Percentiles rank a stretch among this genome's conserved stretches.
Conservation (phyloP, 306 rosid genomes). For the Myrica gale region DNA sequence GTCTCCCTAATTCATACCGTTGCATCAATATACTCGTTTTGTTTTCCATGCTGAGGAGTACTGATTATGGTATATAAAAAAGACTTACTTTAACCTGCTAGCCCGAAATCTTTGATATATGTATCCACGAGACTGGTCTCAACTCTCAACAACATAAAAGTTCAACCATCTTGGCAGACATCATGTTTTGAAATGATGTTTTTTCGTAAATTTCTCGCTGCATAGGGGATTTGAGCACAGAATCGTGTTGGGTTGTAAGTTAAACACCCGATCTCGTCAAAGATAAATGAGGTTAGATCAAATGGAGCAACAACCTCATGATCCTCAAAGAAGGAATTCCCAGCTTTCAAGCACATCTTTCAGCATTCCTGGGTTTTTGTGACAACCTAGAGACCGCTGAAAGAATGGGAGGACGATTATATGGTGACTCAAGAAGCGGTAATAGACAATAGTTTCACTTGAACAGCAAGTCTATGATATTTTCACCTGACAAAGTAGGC, state of each 20-base stretch:
- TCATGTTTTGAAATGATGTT: slow-evolving; percentile 41
- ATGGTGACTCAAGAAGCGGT: slow-evolving; percentile 1
- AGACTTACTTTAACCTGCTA: slow-evolving; percentile 27
- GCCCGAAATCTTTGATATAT: slow-evolving; percentile 22
- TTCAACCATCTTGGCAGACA: slow-evolving; percentile 72
- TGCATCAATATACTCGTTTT: slow-evolving; percentile 79
- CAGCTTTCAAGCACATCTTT: slow-evolving; percentile 76
- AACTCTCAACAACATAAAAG: slow-evolving; percentile 30
- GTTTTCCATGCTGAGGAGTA: slow-evolving; percentile 48
- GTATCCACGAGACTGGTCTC: slow-evolving; percentile 22
- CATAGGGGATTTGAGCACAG: slow-evolving; percentile 36
- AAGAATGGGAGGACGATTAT: neutral
- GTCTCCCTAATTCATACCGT: slow-evolving; percentile 70
- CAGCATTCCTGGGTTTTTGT: slow-evolving; percentile 80
- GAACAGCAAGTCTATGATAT: too few species aligned
- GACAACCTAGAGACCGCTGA: slow-evolving; percentile 34
- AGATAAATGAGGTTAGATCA: slow-evolving; percentile 43
- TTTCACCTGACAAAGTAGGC: too few species aligned
- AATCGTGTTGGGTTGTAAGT: slow-evolving; percentile 28
- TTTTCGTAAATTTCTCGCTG: slow-evolving; percentile 34
- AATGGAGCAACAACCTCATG: slow-evolving; percentile 40
- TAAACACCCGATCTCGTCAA: slow-evolving; percentile 49
- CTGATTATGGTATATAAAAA: slow-evolving; percentile 18
- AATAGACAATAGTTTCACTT: slow-evolving; percentile 27
- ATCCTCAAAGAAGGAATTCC: slow-evolving; percentile 42